Evolutionary conservation across 1,284 basidiomycete species (phyloP), one percentile per base, ranked within the genome.

Genomic region (Kwoniella shivajii): DNA sequence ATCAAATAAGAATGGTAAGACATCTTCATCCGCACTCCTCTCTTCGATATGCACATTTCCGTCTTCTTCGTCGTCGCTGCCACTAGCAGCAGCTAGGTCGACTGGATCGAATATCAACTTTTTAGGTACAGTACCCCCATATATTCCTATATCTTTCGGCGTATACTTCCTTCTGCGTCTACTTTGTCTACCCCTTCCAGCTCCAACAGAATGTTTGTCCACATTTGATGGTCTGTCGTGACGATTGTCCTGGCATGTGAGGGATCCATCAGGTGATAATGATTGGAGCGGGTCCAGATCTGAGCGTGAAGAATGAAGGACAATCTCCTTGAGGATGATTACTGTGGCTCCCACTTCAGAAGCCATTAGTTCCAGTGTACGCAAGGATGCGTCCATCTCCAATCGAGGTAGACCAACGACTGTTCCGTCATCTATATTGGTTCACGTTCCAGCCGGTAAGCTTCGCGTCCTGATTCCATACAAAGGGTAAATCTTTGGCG

Each of bases 341-440:
- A 94, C 89, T 26, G 88, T 89, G 0, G 89, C 92, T 2, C 90
- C 92, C 30, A 96, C 88, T 68, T 94, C 91, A 10, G 86, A 85
- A 0, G 92, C 92, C 93, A 96, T 96, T 79, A 85, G 86, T 69
- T 89, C 88, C 14, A 96, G 83, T 0, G 92, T 94, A 65, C 86
- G 84, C 37, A 96, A 78, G 2, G 86, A 89, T 60, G 84, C 82
- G 58, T 90, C 88, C 67, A 96, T 85, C 73, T 94, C 88, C 1
- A 78, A 74, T 26, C 86, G 81, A 0, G 84, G 81, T 6, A 96
- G 83, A 0, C 92, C 92, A 41, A 95, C 83, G 16, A 96, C 85
- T 3, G 86, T 84, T 1, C 92, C 92, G 3, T 88, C 88, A 72
- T 96, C 92, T 33, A 86, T 83, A 20, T 14, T 16, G 31, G n/a